phyloP scores from a whole-genome alignment of 768 basidiomycete species.

The Infundibulicybe gibba region DNA sequence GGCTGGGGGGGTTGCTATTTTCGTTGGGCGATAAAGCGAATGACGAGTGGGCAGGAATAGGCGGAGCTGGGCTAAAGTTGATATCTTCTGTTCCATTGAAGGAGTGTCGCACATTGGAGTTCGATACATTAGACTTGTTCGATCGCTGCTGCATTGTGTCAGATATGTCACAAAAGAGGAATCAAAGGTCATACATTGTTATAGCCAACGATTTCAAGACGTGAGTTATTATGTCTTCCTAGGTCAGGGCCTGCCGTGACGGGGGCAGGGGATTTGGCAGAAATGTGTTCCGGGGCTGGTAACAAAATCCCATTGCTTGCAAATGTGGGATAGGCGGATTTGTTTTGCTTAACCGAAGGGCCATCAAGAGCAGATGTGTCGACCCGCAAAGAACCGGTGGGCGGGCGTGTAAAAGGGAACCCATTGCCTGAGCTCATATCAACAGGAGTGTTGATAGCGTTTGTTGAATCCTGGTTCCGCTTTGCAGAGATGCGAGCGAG shows the following conservation, averaged over 20 bases:
- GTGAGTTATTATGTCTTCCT: conserved; percentile 68
- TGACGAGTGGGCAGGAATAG: conserved; percentile 42
- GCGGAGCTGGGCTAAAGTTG: conserved; percentile 54
- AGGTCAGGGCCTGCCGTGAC: conserved; percentile 86
- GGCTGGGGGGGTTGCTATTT: conserved; percentile 28
- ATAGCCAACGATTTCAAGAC: conserved; percentile 72
- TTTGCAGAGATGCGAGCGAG: conserved; percentile 74
- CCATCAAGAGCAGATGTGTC: conserved; percentile 67
- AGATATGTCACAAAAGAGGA: conserved; percentile 2
- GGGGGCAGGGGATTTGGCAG: conserved; percentile 73
- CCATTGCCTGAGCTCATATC: conserved; percentile 41
- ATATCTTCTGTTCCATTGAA: conserved; percentile 72
- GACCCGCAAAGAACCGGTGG: conserved; percentile 69
- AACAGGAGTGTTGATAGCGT: conserved; percentile 47
- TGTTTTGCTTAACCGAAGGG: conserved; percentile 68
- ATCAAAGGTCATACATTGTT: conserved; percentile 49
- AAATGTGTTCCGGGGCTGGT: conserved; percentile 53
- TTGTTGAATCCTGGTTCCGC: conserved; percentile 47
- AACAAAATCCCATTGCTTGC: conserved; percentile 56
- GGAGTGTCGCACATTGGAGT: conserved; percentile 64
- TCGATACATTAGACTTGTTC: conserved; percentile 43
- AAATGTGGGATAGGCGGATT: conserved; percentile 79
- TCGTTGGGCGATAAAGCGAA: conserved; percentile 41
- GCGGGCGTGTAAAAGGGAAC: conserved; percentile 61
- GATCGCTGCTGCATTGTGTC: conserved; percentile 33